Evolutionary conservation across 2,329 filamentous ascomycete species (phyloP).

Genomic region (Hymenoscyphus salicellus): DNA sequence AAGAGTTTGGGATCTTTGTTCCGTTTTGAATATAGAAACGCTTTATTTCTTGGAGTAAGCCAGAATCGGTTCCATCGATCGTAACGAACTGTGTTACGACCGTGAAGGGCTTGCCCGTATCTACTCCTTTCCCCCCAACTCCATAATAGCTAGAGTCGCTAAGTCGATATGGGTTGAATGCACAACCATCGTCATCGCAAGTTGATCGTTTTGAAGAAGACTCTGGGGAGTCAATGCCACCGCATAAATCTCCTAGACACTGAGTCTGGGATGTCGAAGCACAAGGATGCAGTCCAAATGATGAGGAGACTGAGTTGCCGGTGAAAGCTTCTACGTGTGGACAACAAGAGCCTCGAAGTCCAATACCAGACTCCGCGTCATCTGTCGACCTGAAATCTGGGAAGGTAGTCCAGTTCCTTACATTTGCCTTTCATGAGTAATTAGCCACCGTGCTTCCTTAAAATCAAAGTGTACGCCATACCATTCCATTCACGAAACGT

Average conservation of each 20-base stretch:
- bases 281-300: too few relatives aligned
- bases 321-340: slow-evolving; percentile 40
- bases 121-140: slow-evolving; percentile 43
- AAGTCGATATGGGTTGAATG: slow-evolving; percentile 9
- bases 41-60: slow-evolving; percentile 49
- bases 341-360: slow-evolving; percentile 58
- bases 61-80: slow-evolving; percentile 43
- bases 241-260: slow-evolving; percentile 40
- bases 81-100: slow-evolving; percentile 58
- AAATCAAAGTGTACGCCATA: slow-evolving; percentile 25
- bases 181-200: slow-evolving; percentile 28
- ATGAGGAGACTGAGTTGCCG: too few relatives aligned
- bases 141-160: slow-evolving; percentile 22
- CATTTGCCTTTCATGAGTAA: slow-evolving; percentile 15
- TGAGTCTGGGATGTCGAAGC: slow-evolving; percentile 37
- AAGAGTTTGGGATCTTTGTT: slow-evolving; percentile 52
- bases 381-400: background rate
- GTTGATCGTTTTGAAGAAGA: slow-evolving; percentile 36
- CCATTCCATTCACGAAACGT: slow-evolving; percentile 52
- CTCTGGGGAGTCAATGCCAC: slow-evolving; percentile 39
- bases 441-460: background rate
- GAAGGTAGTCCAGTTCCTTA: slow-evolving; percentile 15
- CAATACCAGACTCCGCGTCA: slow-evolving; percentile 50
- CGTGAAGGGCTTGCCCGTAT: slow-evolving; percentile 50
- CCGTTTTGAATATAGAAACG: slow-evolving; percentile 38